Evolutionary conservation across 2,329 filamentous ascomycete genomes (phyloP), one percentile per base, ranked within the genome.

Genomic region (Magnaporthiopsis incrustans): DNA sequence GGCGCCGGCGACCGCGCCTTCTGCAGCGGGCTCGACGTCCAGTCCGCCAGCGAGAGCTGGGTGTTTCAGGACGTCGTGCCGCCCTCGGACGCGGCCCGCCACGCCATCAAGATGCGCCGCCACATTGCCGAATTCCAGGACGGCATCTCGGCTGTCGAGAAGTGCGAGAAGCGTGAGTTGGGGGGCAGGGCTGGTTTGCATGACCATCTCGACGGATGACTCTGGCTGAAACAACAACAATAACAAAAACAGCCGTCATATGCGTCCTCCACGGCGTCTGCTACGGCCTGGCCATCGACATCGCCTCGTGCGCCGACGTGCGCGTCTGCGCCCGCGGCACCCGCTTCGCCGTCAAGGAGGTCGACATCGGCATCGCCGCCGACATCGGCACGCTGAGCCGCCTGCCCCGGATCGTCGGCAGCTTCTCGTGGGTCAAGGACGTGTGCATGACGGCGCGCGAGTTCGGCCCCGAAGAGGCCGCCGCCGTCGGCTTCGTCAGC

Each of bases 1-100:
- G 92, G 90, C 63, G 88, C 89, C 26, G 94, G 94, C 57, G 86
- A 91, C 59, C 85, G 87, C 69, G 93, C 91, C 35, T 98, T 97
- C 78, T 93, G 90, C 2, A 82, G 91, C 0, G 94, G 94, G 0
- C 79, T 98, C 26, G 94, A 98, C 75, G 89, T 97, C 62, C 82
- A 89, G 72, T 87, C 88, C 10, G 89, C 89, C 15, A 82, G 81
- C 15, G 71, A 85, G 69, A 80, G 81, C 44, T 75, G 79, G 1
- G 71, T 84, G 26, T 71, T 84, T 35, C 70, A 72, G 25, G 73
- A 73, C 33, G 68, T 69, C 4, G 70, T 38, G 7, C 7, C 32
- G 7, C 32, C 65, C 10, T 68, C 70, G 22, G 92, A 96, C 72
- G 73, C 80, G 0, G 89, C 89, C 2, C 83, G 91, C 67, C 85